phyloP scores from a whole-genome alignment of 345 rosid genomes.

The Salix brachista region DNA sequence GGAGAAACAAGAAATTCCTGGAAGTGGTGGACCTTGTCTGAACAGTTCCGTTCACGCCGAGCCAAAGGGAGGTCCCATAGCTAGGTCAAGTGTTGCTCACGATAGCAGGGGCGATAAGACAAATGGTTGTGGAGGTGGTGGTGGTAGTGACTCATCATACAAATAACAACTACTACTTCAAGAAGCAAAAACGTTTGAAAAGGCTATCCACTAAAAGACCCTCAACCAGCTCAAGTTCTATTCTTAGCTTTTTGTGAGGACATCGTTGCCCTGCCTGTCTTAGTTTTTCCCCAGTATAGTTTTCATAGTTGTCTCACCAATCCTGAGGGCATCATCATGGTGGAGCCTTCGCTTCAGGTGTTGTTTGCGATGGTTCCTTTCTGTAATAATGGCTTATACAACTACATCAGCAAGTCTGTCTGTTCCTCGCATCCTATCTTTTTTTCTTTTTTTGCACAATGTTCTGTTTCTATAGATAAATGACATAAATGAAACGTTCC shows the following conservation, averaged over 20 bases:
- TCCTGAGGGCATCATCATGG: slow-evolving; percentile 11
- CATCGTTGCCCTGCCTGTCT: slow-evolving; percentile 14
- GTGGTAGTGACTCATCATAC: slow-evolving; percentile 48
- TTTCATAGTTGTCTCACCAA: slow-evolving; percentile 11
- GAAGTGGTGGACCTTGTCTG: slow-evolving; percentile 24
- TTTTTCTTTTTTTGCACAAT: not conserved
- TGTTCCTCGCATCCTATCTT: not conserved
- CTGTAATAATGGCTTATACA: not conserved
- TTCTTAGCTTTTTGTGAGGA: slow-evolving; percentile 21
- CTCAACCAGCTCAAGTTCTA: not conserved
- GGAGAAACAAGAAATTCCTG: slow-evolving; percentile 4
- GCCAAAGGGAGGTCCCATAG: slow-evolving; percentile 15
- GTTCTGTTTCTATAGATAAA: slow-evolving; percentile 4
- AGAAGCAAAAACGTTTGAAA: slow-evolving; percentile 30
- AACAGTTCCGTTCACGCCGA: slow-evolving; percentile 7
- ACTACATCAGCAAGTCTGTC: not conserved
- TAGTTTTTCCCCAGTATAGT: not conserved
- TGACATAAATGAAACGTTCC: not conserved
- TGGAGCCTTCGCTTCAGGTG: slow-evolving; percentile 22
- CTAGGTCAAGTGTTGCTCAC: slow-evolving; percentile 32
- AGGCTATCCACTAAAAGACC: slow-evolving; percentile 30
- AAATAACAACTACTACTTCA: slow-evolving; percentile 21
- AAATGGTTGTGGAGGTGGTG: slow-evolving; percentile 58
- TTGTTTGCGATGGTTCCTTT: slow-evolving; percentile 4
- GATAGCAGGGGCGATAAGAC: slow-evolving; percentile 43